Base-by-base conservation (phyloP, 2,329 filamentous ascomycete species). In the Hymenoscyphus occultus region DNA sequence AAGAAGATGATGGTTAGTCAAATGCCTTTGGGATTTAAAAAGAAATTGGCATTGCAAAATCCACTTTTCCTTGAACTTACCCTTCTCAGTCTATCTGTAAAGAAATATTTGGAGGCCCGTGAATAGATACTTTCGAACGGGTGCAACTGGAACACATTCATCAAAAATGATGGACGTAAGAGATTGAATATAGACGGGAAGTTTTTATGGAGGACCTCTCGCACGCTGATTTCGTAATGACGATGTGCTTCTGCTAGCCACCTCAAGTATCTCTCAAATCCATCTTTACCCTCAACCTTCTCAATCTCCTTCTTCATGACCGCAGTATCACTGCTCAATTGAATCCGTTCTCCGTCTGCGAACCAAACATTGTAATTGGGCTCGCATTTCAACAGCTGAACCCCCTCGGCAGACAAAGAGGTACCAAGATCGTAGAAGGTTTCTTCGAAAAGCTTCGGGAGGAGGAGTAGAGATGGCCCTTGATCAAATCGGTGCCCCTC, bases 291-390 rank as follows among this genome's bases (percentile, higher is more conserved):
- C 72, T 92, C 90, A 78, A 85, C 88, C n/a, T 83, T 83, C 80
- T 92, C 89, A 42, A 93, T 83, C 74, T 91, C 86, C 16, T 77
- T 73, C 75, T 91, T 91, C 89, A 92, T 91, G 59, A 80, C 79
- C n/a, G 84, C 80, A 48, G 90, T 79, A 73, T 92, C 88, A n/a
- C 86, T 88, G 4, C 85, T 87, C 35, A 90, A 79, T 67, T 84
- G 80, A 73, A 92, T 89, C 12, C 76, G 78, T 68, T 85, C 83
- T 61, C 86, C 86, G 74, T 92, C 90, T 14, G 85, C 80, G 74
- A 92, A 93, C 82, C 87, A 90, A 65, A 93, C 81, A 63, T 86
- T 85, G 80, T 93, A 92, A 74, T 92, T 93, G 0, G 88, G 88
- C 60, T 90, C 86, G 76, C 90, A 92, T 78, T 89, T 90, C 31